Evolutionary conservation across 2,329 filamentous ascomycete genomes (phyloP).

Genomic region (Venturia effusa): DNA sequence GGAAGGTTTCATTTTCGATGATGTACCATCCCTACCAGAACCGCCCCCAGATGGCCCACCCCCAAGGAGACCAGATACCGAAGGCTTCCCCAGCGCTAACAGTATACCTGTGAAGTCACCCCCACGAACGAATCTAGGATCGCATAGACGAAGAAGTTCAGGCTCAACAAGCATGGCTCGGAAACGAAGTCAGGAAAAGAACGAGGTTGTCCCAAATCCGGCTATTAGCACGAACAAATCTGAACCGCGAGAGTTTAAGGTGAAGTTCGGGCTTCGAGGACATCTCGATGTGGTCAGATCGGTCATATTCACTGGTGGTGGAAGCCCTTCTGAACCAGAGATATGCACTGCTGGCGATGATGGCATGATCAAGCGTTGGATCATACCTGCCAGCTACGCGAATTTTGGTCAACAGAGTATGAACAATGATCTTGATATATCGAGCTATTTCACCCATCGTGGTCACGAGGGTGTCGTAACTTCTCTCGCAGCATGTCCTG

Average conservation of each 20-base stretch:
- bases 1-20: conserved; percentile 91
- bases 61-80: conserved; percentile 66
- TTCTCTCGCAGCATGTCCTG: conserved; percentile 75
- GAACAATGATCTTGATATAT: conserved; percentile 76
- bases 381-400: conserved; percentile 74
- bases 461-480: conserved; percentile 89
- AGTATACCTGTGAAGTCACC: conserved; percentile 73
- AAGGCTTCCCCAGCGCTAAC: conserved; percentile 73
- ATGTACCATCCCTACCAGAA: conserved; percentile 53
- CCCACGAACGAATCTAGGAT: conserved; percentile 49
- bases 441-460: conserved; percentile 88
- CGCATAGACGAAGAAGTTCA: conserved; percentile 72
- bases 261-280: conserved; percentile 81
- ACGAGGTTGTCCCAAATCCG: conserved; percentile 40
- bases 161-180: conserved; percentile 48
- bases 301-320: conserved; percentile 93
- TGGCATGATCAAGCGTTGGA: conserved; percentile 92
- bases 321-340: conserved; percentile 89
- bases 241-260: conserved; percentile 75
- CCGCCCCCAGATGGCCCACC: conserved; percentile 41
- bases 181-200: conserved; percentile 50
- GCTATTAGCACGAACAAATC: conserved; percentile 36
- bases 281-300: conserved; percentile 90
- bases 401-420: conserved; percentile 41
- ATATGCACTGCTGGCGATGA: conserved; percentile 95